Conservation (phyloP, 306 rosid species). For the Cucurbita moschata region DNA sequence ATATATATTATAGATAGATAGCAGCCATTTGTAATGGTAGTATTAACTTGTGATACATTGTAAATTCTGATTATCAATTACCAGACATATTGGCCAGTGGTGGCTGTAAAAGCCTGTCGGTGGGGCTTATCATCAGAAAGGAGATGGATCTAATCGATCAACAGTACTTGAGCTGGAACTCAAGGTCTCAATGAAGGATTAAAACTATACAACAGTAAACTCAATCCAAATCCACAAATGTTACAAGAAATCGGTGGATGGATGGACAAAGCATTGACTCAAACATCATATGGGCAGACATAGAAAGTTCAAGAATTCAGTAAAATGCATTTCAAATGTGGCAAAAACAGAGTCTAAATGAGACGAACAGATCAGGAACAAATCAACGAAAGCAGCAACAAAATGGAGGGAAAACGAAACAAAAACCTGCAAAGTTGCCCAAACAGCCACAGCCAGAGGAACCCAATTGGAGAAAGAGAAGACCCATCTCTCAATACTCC, state of each 20-base stretch:
- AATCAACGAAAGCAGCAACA: neutral
- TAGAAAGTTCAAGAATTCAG: neutral
- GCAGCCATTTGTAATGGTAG: neutral
- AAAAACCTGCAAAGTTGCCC: conserved; percentile 73
- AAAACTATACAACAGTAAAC: neutral
- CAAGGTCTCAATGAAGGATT: neutral
- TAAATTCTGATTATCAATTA: neutral
- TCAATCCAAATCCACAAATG: neutral
- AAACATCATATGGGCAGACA: neutral
- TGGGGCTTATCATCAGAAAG: neutral
- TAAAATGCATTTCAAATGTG: neutral
- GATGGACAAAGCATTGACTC: conserved; percentile 4
- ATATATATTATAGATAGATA: neutral
- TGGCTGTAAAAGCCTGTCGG: neutral
- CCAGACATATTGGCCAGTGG: neutral
- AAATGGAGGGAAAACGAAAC: neutral
- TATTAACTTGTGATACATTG: neutral
- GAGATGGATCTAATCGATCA: neutral
- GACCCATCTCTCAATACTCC: conserved; percentile 79
- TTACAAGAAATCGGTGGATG: neutral
- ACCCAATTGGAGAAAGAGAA: conserved; percentile 80
- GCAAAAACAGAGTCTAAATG: neutral
- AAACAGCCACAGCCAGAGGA: conserved; percentile 58
- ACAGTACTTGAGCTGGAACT: neutral
- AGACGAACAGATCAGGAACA: neutral